Conservation (phyloP, 768 basidiomycete genomes). For the Leccinum fibrillosum region DNA sequence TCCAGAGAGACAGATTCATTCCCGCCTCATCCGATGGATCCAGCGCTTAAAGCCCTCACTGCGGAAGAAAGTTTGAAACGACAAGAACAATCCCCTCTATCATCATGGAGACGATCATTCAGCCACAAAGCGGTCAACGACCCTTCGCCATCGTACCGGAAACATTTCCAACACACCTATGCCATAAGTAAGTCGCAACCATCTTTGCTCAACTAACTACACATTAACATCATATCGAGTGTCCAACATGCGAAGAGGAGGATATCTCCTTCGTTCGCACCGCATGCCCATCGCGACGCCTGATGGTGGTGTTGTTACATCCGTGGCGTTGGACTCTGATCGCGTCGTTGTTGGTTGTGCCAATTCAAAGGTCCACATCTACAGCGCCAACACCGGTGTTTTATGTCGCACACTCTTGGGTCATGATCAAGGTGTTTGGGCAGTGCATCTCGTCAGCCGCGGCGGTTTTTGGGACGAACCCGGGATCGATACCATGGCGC, state of each 20-base stretch:
- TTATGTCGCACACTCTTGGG: conserved; percentile 76
- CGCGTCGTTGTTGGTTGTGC: conserved; percentile 90
- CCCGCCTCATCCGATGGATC: conserved; percentile 37
- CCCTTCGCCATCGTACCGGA: conserved; percentile 47
- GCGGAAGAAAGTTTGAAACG: conserved; percentile 28
- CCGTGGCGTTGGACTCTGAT: conserved; percentile 75
- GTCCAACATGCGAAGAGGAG: conserved; percentile 78
- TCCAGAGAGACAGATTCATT: conserved; percentile 34
- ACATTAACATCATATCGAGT: conserved; percentile 40
- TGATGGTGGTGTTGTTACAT: conserved; percentile 75
- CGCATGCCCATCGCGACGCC: conserved; percentile 41
- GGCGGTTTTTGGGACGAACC: conserved; percentile 46
- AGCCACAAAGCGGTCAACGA: conserved; percentile 1
- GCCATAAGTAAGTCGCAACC: conserved; percentile 52
- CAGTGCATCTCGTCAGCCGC: conserved; percentile 71
- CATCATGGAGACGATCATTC: conserved; percentile 22
- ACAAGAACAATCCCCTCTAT: conserved; percentile 24
- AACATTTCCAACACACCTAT: conserved; percentile 71
- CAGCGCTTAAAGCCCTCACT: conserved; percentile 38
- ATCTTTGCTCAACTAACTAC: neutral
- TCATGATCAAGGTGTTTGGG: conserved; percentile 92
- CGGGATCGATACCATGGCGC: conserved; percentile 5
- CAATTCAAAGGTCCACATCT: conserved; percentile 81
- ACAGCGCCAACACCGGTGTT: conserved; percentile 74
- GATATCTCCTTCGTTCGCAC: conserved; percentile 65